Evolutionary conservation across 2,329 filamentous ascomycete species (phyloP).

Genomic region (Diaporthe ilicicola): DNA sequence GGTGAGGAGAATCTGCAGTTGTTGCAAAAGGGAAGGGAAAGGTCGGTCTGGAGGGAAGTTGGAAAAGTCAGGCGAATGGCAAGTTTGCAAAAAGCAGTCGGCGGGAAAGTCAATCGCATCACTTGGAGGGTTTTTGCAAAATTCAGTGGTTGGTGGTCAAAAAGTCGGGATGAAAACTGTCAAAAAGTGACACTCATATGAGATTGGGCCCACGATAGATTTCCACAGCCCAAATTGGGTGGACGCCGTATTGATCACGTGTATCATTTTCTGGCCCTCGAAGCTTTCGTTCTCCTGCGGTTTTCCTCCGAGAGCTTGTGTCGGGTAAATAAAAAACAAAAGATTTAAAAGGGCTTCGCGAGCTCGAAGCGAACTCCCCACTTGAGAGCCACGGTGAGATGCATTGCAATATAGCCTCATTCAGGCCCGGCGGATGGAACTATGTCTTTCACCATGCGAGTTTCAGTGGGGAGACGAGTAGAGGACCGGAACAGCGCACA

Average conservation of each 20-base stretch:
- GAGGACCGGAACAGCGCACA: too few relatives aligned
- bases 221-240: neutral
- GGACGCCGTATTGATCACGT: neutral
- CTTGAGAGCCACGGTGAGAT: neutral
- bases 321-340: neutral
- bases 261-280: neutral
- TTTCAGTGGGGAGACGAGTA: neutral
- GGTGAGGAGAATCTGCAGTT: conserved; percentile 11
- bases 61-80: neutral
- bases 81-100: neutral
- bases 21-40: neutral
- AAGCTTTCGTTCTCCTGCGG: neutral
- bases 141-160: neutral
- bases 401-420: neutral
- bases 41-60: neutral
- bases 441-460: neutral
- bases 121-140: neutral
- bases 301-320: neutral
- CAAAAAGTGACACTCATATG: neutral
- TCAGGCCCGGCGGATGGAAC: too few relatives aligned
- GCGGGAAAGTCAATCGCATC: neutral
- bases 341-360: neutral
- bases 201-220: neutral
- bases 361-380: too few relatives aligned
- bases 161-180: neutral